Evolutionary conservation across 805 yeast species (phyloP).

Genomic region (Yarrowia porcina): DNA sequence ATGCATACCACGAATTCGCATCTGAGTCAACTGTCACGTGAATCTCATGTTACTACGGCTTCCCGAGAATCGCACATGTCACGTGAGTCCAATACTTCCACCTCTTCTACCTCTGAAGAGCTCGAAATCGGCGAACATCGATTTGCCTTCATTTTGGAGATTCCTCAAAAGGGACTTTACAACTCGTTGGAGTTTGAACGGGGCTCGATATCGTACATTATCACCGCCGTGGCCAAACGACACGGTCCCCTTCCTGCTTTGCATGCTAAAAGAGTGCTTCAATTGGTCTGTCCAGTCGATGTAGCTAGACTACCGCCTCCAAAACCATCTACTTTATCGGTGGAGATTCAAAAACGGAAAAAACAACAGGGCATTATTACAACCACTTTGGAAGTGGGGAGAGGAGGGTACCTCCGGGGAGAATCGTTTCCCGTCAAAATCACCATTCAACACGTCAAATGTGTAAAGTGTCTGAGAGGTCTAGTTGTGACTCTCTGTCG

Average conservation of each 20-base stretch:
- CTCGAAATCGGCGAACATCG: constrained; percentile 64
- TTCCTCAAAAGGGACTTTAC: constrained; percentile 70
- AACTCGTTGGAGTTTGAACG: constrained; percentile 79
- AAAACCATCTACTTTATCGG: constrained; percentile 59
- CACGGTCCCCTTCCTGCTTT: constrained; percentile 31
- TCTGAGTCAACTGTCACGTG: neutral
- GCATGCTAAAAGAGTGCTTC: constrained; percentile 54
- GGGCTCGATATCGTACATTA: constrained; percentile 70
- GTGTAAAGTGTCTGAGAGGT: constrained; percentile 66
- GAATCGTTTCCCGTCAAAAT: constrained; percentile 74
- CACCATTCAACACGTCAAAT: constrained; percentile 63
- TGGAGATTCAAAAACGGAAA: constrained; percentile 49
- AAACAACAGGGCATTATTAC: constrained; percentile 43
- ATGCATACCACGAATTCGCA: constrained; percentile 8
- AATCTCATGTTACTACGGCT: neutral
- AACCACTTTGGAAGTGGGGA: constrained; percentile 47
- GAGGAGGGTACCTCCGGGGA: constrained; percentile 73
- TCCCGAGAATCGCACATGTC: neutral
- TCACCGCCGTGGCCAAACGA: constrained; percentile 46
- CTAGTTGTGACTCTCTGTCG: constrained; percentile 76
- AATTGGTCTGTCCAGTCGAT: constrained; percentile 70
- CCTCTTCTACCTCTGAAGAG: neutral
- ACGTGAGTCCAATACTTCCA: neutral
- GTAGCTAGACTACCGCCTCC: constrained; percentile 63
- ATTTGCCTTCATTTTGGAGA: constrained; percentile 77